Evolutionary conservation across 2,329 filamentous ascomycete species (phyloP).

Genomic region (Plectosphaerella sp.): DNA sequence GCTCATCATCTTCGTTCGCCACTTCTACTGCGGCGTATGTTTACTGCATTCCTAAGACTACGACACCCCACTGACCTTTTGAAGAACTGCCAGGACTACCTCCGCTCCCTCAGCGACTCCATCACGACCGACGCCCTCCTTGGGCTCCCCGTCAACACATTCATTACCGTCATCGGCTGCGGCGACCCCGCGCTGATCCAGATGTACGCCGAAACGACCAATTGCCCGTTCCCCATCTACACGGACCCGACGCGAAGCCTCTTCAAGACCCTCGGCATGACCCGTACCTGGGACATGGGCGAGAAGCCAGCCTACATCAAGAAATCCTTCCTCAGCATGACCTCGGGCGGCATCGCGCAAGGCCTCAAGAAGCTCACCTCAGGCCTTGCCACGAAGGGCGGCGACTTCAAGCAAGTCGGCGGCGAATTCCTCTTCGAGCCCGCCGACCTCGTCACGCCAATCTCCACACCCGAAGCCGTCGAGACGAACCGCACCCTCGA

Average conservation of each 20-base stretch:
- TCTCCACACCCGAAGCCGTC: slow-evolving; percentile 37
- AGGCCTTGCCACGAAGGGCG: slow-evolving; percentile 58
- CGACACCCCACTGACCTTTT: slow-evolving; percentile 7
- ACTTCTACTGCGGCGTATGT: slow-evolving; percentile 77
- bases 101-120: slow-evolving; percentile 56
- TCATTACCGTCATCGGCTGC: slow-evolving; percentile 68
- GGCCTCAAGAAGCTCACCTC: slow-evolving; percentile 52
- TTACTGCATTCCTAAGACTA: slow-evolving; percentile 4
- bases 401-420: slow-evolving; percentile 65
- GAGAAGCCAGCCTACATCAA: slow-evolving; percentile 59
- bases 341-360: slow-evolving; percentile 46
- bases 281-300: slow-evolving; percentile 57
- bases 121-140: slow-evolving; percentile 49
- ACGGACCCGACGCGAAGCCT: slow-evolving; percentile 66
- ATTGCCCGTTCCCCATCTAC: slow-evolving; percentile 71
- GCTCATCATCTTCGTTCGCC: slow-evolving; percentile 69
- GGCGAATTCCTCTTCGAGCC: slow-evolving; percentile 77
- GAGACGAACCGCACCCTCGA: slow-evolving; percentile 26
- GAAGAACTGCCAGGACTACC: slow-evolving; percentile 73
- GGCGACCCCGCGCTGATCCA: slow-evolving; percentile 65
- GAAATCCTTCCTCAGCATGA: slow-evolving; percentile 20
- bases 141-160: slow-evolving; percentile 50
- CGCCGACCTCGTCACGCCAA: slow-evolving; percentile 35
- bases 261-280: slow-evolving; percentile 66
- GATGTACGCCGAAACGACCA: slow-evolving; percentile 58